A percentile compares a stretch with the other conserved stretches of the same genome.
phyloP scores from a whole-genome alignment of 75 land plant genomes.

The Azolla pinnata region DNA sequence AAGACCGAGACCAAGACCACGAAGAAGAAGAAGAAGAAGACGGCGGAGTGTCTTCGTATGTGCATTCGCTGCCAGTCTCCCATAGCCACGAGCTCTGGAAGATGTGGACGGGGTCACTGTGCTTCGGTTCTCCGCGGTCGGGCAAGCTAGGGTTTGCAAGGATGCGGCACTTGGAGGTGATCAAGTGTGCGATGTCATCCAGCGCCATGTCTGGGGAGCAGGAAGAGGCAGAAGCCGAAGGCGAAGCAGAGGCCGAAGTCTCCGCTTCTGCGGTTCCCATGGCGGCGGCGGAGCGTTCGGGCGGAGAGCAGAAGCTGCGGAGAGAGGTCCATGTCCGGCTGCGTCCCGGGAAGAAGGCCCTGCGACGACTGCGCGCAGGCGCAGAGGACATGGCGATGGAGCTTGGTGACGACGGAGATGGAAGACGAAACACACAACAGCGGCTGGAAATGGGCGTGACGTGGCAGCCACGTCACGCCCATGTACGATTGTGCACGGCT shows the following conservation, averaged over 20 bases:
- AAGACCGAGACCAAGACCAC: neutral
- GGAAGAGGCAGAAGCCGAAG: too few species aligned
- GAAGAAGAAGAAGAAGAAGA: neutral
- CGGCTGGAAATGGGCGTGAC: neutral
- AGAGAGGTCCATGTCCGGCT: neutral
- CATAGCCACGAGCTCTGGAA: conserved; percentile 7
- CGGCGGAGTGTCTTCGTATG: neutral
- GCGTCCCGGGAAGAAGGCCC: neutral
- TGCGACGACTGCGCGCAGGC: neutral
- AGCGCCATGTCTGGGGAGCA: neutral
- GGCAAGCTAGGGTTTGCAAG: neutral
- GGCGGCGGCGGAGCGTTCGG: neutral
- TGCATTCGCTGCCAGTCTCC: neutral
- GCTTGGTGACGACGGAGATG: neutral
- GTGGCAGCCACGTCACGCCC: too few species aligned
- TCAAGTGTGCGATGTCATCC: conserved; percentile 3
- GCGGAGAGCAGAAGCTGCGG: neutral
- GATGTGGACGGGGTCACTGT: neutral
- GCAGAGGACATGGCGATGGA: too few species aligned
- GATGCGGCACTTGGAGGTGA: neutral
- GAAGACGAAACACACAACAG: neutral
- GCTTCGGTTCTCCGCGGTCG: neutral
- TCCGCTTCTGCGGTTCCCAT: neutral
- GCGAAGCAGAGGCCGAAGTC: too few species aligned
- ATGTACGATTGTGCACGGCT: too few species aligned